These are phyloP conservation scores for Pisolithus orientalis DNA, from an alignment of 768 basidiomycete genomes.

Conservation along the genomic window DNA sequence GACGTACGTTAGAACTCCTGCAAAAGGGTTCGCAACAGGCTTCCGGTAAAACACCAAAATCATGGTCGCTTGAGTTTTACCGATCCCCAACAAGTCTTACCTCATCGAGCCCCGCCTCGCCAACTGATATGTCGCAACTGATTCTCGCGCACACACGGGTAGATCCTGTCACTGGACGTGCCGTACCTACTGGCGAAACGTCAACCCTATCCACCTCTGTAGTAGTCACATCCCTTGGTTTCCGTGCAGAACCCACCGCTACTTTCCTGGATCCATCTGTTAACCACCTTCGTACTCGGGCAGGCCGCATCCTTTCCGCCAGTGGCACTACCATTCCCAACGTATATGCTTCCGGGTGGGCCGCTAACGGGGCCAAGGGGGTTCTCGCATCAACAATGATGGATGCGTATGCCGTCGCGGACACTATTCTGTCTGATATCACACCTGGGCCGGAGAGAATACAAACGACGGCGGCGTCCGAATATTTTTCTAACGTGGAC, in stretches of 20 bases:
- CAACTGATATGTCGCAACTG: slow-evolving; percentile 32
- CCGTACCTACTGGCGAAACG: slow-evolving; percentile 50
- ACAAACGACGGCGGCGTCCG: slow-evolving; percentile 3
- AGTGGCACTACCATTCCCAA: slow-evolving; percentile 38
- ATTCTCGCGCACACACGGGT: slow-evolving; percentile 57
- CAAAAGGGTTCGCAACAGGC: slow-evolving; percentile 51
- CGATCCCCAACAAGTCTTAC: slow-evolving; percentile 54
- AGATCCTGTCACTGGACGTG: slow-evolving; percentile 40
- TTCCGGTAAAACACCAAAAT: slow-evolving; percentile 47
- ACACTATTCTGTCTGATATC: slow-evolving; percentile 61
- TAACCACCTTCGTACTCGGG: slow-evolving; percentile 48
- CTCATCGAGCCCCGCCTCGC: slow-evolving; percentile 14
- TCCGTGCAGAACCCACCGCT: slow-evolving; percentile 58
- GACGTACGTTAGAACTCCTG: slow-evolving; percentile 60
- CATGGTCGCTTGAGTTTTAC: slow-evolving; percentile 83
- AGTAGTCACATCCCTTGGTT: slow-evolving; percentile 85
- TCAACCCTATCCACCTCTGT: slow-evolving; percentile 59
- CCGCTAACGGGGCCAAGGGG: slow-evolving; percentile 83
- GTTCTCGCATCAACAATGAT: slow-evolving; percentile 93
- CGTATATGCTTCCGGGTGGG: slow-evolving; percentile 94
- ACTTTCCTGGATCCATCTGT: slow-evolving; percentile 55
- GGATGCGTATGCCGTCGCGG: slow-evolving; percentile 77
- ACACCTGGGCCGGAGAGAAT: slow-evolving; percentile 17
- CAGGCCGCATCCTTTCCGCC: slow-evolving; percentile 43
- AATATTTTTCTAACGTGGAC: slow-evolving; percentile 1